These are phyloP conservation scores for Buddleja alternifolia DNA, from an alignment of 257 asterid species.

Conservation along the genomic window DNA sequence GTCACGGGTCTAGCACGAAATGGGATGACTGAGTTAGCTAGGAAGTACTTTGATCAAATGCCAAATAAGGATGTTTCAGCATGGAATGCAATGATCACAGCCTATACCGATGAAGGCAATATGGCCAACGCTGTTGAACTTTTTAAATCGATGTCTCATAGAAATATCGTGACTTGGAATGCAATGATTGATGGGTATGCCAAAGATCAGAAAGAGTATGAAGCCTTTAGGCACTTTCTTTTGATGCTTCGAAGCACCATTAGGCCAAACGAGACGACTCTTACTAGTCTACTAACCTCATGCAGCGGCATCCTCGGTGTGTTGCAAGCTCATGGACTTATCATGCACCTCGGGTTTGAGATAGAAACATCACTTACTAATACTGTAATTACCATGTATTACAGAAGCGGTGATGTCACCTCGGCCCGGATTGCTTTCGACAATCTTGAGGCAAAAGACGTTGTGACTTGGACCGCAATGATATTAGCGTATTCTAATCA, in stretches of 20 bases:
- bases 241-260: slow-evolving; percentile 47
- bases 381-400: slow-evolving; percentile 60
- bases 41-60: slow-evolving; percentile 60
- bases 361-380: slow-evolving; percentile 51
- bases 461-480: slow-evolving; percentile 64
- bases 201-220: neutral
- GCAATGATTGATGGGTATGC: slow-evolving; percentile 7
- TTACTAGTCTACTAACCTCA: slow-evolving; percentile 59
- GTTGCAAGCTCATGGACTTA: slow-evolving; percentile 59
- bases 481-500: slow-evolving; percentile 63
- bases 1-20: slow-evolving; percentile 62
- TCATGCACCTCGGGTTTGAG: slow-evolving; percentile 55
- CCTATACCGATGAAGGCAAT: slow-evolving; percentile 31
- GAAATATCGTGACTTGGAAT: slow-evolving; percentile 9
- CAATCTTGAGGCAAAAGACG: slow-evolving; percentile 54
- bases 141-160: slow-evolving; percentile 10
- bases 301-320: slow-evolving; percentile 47
- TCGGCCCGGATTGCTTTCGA: slow-evolving; percentile 54
- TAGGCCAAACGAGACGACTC: slow-evolving; percentile 50
- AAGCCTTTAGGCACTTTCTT: slow-evolving; percentile 41
- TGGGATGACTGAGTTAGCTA: slow-evolving; percentile 54
- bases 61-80: slow-evolving; percentile 60
- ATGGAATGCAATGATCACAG: slow-evolving; percentile 74
- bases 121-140: slow-evolving; percentile 38
- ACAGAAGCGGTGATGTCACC: slow-evolving; percentile 56